These are phyloP conservation scores for Gossypium herbaceum DNA, from an alignment of 345 rosid genomes.

Conservation along the genomic window DNA sequence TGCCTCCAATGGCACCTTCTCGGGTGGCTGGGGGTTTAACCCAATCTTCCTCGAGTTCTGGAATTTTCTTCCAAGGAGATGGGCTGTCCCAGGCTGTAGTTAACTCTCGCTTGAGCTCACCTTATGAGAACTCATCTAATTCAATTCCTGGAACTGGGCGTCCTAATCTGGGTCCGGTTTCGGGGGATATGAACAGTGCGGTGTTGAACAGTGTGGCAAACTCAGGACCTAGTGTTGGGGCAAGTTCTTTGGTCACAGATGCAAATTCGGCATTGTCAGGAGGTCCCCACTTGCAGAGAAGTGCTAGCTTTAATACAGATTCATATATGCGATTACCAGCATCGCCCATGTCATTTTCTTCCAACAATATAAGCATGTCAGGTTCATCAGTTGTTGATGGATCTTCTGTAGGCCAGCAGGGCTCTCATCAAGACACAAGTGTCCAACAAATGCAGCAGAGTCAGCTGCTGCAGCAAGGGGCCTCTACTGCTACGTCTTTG, in stretches of 20 bases:
- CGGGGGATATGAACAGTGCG: conserved; percentile 78
- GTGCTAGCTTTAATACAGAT: conserved; percentile 90
- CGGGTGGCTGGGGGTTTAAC: conserved; percentile 75
- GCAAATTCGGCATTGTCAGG: conserved; percentile 91
- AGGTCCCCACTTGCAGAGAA: conserved; percentile 86
- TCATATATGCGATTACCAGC: conserved; percentile 95
- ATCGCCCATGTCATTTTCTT: conserved; percentile 86
- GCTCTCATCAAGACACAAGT: conserved; percentile 58
- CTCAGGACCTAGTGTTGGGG: conserved; percentile 90
- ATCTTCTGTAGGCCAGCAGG: conserved; percentile 69
- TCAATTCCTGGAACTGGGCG: conserved; percentile 70
- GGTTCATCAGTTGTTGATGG: conserved; percentile 87
- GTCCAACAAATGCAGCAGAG: conserved; percentile 52
- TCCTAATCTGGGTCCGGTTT: conserved; percentile 63
- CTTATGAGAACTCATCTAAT: conserved; percentile 76
- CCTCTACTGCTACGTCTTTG: conserved; percentile 71
- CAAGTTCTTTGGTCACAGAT: conserved; percentile 92
- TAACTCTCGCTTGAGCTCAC: conserved; percentile 79
- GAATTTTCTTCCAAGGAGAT: conserved; percentile 94
- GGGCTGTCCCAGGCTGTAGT: conserved; percentile 84
- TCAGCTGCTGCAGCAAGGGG: conserved; percentile 57
- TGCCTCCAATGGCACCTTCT: conserved; percentile 70
- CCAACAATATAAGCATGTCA: conserved; percentile 86
- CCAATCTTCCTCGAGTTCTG: conserved; percentile 90
- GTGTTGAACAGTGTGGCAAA: conserved; percentile 77